Base-by-base conservation (phyloP, 1,284 basidiomycete genomes). In the Puccinia horiana region DNA sequence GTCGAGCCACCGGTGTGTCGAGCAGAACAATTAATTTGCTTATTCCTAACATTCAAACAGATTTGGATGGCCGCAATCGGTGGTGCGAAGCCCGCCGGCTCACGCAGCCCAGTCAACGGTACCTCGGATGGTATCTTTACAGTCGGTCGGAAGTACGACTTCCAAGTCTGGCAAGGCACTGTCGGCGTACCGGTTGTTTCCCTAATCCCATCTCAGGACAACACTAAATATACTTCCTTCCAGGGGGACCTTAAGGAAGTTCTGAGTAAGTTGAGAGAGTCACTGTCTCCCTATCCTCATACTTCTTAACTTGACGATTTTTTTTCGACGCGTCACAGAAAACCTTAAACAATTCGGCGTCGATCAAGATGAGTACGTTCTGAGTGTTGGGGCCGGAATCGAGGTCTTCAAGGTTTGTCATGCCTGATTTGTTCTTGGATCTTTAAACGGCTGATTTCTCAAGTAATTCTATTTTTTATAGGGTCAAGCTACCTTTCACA, bases 341-440 rank as follows among this genome's bases (percentile, higher is more conserved):
- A 5, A 16, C 3, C 72, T 74, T 11, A 14, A 2, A 0, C 44
- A 18, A 16, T 74, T 35, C 37, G 72, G 72, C 2, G 29, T 74
- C 37, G n/a, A 16, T 35, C 47, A 29, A 74, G 47, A 54, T 54
- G 72, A 74, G 29, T 74, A 74, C n/a, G 42, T 74, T 23, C 4
- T 74, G 29, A 74, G 72, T 35, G 72, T 74, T 47, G 72, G 72
- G 4, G 72, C 72, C 29, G 72, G 72, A 32, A 52, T 74, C 18
- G 72, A 74, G 54, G 26, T 74, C 29, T 74, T 74, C 54, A 56
- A 74, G 47, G 72, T 74, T 52, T 37, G 72, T 67, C 32, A 63
- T 40, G 11, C 12, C 37, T 26, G 6, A 37, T 14, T 12, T 44
- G 9, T 26, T 65, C 3, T 35, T 65, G 5, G 20, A 11, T 16